These are phyloP conservation scores for Podaxis carcinomalis DNA, from an alignment of 768 basidiomycete genomes.

Conservation along the genomic window DNA sequence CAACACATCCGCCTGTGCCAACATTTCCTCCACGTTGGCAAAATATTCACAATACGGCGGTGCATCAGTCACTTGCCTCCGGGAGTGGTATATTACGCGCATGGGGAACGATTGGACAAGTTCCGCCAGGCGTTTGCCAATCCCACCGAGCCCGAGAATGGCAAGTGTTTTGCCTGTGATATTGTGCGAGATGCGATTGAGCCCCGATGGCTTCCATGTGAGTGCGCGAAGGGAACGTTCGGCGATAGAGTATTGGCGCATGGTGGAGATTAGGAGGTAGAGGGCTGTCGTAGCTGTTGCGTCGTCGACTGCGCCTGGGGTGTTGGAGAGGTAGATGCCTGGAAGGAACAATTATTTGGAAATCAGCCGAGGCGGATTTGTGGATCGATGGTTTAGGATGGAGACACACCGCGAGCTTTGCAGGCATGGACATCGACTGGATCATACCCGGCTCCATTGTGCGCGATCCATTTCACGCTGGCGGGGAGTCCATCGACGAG, in stretches of 20 bases:
- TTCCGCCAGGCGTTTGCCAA: conserved; percentile 66
- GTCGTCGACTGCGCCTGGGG: conserved; percentile 86
- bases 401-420: conserved; percentile 55
- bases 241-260: conserved; percentile 67
- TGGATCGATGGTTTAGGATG: neutral
- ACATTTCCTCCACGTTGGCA: conserved; percentile 54
- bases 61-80: conserved; percentile 50
- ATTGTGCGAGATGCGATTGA: conserved; percentile 52
- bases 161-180: conserved; percentile 65
- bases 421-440: conserved; percentile 76
- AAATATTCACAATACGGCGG: conserved; percentile 80
- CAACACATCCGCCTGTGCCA: conserved; percentile 73
- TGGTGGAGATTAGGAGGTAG: conserved; percentile 73
- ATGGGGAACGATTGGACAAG: conserved; percentile 81
- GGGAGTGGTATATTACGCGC: conserved; percentile 80
- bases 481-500: conserved; percentile 65
- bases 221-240: conserved; percentile 55
- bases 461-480: conserved; percentile 80
- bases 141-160: conserved; percentile 75
- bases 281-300: conserved; percentile 87
- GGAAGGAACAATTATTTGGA: neutral
- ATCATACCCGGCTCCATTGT: conserved; percentile 93
- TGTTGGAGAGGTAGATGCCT: conserved; percentile 84
- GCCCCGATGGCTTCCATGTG: conserved; percentile 56
- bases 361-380: neutral